phyloP scores from a whole-genome alignment of 2,329 filamentous ascomycete species.

The Hymenoscyphus linearis region DNA sequence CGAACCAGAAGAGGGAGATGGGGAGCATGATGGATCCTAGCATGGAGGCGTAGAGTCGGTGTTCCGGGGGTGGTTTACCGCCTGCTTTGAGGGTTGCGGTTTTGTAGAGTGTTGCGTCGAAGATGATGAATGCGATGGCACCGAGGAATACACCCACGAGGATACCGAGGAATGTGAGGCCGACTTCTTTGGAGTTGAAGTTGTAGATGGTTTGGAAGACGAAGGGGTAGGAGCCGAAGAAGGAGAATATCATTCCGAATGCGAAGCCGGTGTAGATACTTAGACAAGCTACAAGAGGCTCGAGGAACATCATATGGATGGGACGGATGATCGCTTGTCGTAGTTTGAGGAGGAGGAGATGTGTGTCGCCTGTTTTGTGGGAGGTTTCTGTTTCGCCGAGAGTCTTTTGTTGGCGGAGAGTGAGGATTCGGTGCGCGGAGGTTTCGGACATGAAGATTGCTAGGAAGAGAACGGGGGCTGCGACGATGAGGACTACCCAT shows the following conservation, averaged over 20 bases:
- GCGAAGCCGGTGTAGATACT: slow-evolving; percentile 46
- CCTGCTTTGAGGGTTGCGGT: slow-evolving; percentile 21
- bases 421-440: slow-evolving; percentile 19
- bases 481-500: slow-evolving; percentile 27
- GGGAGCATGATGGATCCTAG: slow-evolving; percentile 33
- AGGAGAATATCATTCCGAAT: slow-evolving; percentile 49
- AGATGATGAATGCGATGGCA: slow-evolving; percentile 37
- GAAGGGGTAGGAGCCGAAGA: slow-evolving; percentile 51
- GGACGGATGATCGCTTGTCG: slow-evolving; percentile 39
- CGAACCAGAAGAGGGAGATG: slow-evolving; percentile 31
- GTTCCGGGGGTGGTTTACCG: slow-evolving; percentile 43
- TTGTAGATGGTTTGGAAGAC: slow-evolving; percentile 42
- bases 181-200: slow-evolving; percentile 35
- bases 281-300: slow-evolving; percentile 47
- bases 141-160: slow-evolving; percentile 25
- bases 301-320: slow-evolving; percentile 53
- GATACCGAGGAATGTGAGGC: slow-evolving; percentile 26
- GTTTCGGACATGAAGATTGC: slow-evolving; percentile 38
- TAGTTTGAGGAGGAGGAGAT: slow-evolving; percentile 19
- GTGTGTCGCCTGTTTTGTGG: slow-evolving; percentile 17
- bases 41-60: slow-evolving; percentile 55
- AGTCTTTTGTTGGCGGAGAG: slow-evolving; percentile 28
- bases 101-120: slow-evolving; percentile 49
- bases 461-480: slow-evolving; percentile 32
- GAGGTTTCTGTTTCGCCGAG: slow-evolving; percentile 25